Evolutionary conservation across 495 filamentous ascomycete genomes (phyloP), one percentile per base, ranked within the genome.

Genomic region (Neurospora sp.): DNA sequence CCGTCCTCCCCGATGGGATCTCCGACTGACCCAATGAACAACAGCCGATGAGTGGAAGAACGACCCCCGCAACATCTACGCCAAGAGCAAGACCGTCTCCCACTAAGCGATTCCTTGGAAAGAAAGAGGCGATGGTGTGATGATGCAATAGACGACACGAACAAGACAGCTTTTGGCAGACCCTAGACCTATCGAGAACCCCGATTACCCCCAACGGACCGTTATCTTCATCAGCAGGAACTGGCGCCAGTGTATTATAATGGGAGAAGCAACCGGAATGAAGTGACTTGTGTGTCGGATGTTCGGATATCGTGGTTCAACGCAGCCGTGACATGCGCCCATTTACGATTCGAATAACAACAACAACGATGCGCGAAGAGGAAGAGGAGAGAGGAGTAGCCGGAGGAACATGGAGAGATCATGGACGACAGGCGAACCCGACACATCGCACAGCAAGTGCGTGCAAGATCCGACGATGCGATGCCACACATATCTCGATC

Each of bases 21-120:
- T 9, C 44, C 54, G 27, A 31, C 54, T 66, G 3, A 66, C 54
- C 14, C 12, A 37, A 59, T 0, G 31, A 14, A 59, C 5, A 44
- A 76, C 79, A 98, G 95, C 89, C 85, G 92, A 91, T 73, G 92
- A 98, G 82, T 97, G 88, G 90, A 94, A 92, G 90, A 95, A 96
- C 87, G 95, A 98, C 86, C 94, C 95, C 75, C 89, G 95, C 81
- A 97, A 97, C 88, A 92, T 91, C 77, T 86, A 88, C 80, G 83
- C 84, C 46, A 91, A 91, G 87, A 77, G 79, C 37, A 75, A 76
- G 54, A 86, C 87, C 78, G 77, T 82, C 66, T 79, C 80, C 69
- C 81, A 83, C 78, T 83, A 82, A 76, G 70, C 27, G 54, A 62
- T 62, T 37, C 27, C 38, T 71, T 10, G 0, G 7, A 35, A 35